phyloP scores from a whole-genome alignment of 768 basidiomycete genomes.

The Tricholoma hemisulphureum region DNA sequence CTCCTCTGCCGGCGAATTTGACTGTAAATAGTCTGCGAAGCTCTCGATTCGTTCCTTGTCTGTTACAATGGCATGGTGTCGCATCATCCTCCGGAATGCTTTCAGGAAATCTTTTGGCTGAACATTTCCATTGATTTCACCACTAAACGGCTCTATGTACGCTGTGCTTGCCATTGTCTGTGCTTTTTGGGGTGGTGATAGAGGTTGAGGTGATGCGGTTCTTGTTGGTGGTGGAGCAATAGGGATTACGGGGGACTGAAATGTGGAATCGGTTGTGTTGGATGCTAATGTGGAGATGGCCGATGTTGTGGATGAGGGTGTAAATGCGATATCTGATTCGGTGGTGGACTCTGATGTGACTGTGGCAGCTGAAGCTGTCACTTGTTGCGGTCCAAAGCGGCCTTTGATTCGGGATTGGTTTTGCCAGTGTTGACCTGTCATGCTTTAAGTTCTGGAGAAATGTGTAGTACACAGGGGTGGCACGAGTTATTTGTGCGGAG shows the following conservation, averaged over 20 bases:
- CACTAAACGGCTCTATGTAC: background rate
- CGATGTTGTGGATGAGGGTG: background rate
- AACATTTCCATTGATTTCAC: background rate
- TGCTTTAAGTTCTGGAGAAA: background rate
- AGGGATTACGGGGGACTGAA: background rate
- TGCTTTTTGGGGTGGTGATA: background rate
- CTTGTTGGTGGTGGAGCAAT: background rate
- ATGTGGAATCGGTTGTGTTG: background rate
- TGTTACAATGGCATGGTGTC: background rate
- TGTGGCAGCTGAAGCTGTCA: background rate
- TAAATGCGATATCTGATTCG: background rate
- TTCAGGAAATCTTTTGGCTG: background rate
- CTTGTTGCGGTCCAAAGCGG: background rate
- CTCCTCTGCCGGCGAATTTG: background rate
- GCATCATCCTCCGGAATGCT: background rate
- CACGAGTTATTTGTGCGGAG: background rate
- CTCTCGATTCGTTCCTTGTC: background rate
- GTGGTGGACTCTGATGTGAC: background rate
- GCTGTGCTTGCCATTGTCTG: background rate
- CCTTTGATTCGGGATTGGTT: background rate
- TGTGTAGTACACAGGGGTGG: background rate
- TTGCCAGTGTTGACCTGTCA: background rate
- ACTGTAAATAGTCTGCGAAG: background rate
- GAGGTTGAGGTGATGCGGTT: background rate
- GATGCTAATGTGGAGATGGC: background rate